phyloP scores from a whole-genome alignment of 2,329 filamentous ascomycete species.

The Gaeumannomyces tritici region DNA sequence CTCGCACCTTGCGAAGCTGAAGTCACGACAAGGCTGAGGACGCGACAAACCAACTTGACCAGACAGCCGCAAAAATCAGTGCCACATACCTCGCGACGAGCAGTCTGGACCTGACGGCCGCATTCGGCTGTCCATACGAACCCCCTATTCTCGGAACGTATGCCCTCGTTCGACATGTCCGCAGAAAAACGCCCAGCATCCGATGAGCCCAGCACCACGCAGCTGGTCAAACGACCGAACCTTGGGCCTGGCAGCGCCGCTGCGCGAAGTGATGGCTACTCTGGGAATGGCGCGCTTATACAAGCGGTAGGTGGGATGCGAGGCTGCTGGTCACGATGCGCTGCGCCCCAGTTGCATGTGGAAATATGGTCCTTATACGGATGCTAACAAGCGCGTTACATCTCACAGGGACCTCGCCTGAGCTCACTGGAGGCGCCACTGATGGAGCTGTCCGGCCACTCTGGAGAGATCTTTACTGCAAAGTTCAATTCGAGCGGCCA shows the following conservation, averaged over 20 bases:
- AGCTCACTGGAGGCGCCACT: conserved; percentile 81
- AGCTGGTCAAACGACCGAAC: conserved; percentile 87
- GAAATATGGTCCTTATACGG: not conserved
- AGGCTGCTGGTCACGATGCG: not conserved
- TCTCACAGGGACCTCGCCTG: conserved; percentile 60
- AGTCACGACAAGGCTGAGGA: not conserved
- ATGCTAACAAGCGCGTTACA: conserved; percentile 6
- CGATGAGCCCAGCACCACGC: conserved; percentile 67
- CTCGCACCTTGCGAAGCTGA: not conserved
- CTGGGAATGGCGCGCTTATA: conserved; percentile 33
- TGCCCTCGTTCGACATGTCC: conserved; percentile 53
- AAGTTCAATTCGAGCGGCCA: conserved; percentile 85
- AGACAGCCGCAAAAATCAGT: not conserved
- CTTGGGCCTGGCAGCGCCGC: conserved; percentile 30
- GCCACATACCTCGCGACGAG: not conserved
- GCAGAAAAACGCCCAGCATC: conserved; percentile 88
- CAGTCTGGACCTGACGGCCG: not conserved
- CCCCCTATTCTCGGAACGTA: not conserved
- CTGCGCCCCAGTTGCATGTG: not conserved
- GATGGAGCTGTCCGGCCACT: conserved; percentile 79
- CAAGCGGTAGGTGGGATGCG: conserved; percentile 33
- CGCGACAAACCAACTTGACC: not conserved
- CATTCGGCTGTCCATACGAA: not conserved
- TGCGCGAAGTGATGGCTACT: conserved; percentile 8
- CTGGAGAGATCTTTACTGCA: conserved; percentile 83